Conservation (phyloP, 805 yeast genomes). For the Saturnispora ahearnii region DNA sequence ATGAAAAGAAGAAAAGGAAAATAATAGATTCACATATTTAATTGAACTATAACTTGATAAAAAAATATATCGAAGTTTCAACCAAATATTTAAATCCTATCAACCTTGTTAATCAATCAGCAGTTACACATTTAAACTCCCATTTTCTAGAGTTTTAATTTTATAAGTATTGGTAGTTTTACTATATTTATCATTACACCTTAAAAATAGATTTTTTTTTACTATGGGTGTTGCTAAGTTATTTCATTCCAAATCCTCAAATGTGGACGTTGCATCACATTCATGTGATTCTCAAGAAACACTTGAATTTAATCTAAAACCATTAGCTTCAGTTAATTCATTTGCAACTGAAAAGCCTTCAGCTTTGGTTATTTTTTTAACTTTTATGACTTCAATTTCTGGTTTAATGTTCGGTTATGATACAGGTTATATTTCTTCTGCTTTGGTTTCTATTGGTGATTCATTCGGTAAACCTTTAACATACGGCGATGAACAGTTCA, state of each 20-base stretch:
- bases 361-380: constrained; percentile 53
- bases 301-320: constrained; percentile 3
- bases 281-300: constrained; percentile 5
- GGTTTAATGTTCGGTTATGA: constrained; percentile 98
- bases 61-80: no score
- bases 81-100: no score
- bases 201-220: neutral
- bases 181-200: no score
- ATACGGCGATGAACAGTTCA: constrained; percentile 76
- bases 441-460: constrained; percentile 74
- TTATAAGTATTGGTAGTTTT: no score
- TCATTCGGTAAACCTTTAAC: constrained; percentile 59
- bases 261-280: neutral
- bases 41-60: no score
- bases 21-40: no score
- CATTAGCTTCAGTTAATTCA: constrained; percentile 13
- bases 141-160: no score
- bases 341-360: constrained; percentile 48
- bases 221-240: neutral
- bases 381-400: constrained; percentile 76
- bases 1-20: no score
- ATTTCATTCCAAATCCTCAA: neutral
- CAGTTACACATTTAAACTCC: no score
- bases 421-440: constrained; percentile 93
- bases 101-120: no score